These are phyloP conservation scores for Xerocomellus amylosporus DNA, from an alignment of 768 basidiomycete genomes.

Conservation along the genomic window DNA sequence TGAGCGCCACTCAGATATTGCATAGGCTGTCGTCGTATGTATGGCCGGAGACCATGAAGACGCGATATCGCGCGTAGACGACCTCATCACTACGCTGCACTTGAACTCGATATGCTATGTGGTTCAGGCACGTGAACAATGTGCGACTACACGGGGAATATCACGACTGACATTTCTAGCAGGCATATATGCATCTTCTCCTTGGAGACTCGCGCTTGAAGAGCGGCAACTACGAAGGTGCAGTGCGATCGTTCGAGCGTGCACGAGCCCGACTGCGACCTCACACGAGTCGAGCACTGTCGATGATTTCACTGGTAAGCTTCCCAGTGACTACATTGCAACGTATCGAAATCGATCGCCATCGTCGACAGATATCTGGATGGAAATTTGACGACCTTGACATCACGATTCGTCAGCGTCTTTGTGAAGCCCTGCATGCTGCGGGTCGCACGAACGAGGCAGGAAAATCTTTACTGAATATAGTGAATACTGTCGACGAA, in stretches of 20 bases:
- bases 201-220: not conserved
- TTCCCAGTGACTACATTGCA: not conserved
- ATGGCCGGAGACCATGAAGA: not conserved
- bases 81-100: not conserved
- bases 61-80: slow-evolving; percentile 2
- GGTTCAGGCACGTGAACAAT: not conserved
- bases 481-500: not conserved
- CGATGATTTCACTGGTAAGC: not conserved
- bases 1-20: not conserved
- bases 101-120: not conserved
- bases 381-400: slow-evolving; percentile 5
- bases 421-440: not conserved
- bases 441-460: not conserved
- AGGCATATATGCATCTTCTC: slow-evolving; percentile 11
- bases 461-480: not conserved
- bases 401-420: not conserved
- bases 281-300: no score
- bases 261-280: not conserved
- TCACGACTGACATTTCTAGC: not conserved
- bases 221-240: not conserved
- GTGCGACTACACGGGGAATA: not conserved
- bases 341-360: not conserved
- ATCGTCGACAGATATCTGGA: not conserved
- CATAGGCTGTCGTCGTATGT: slow-evolving; percentile 1
- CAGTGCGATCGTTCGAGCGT: not conserved